phyloP scores from a whole-genome alignment of 108 stramenopile genomes.

The Schizochytrium sp. region DNA sequence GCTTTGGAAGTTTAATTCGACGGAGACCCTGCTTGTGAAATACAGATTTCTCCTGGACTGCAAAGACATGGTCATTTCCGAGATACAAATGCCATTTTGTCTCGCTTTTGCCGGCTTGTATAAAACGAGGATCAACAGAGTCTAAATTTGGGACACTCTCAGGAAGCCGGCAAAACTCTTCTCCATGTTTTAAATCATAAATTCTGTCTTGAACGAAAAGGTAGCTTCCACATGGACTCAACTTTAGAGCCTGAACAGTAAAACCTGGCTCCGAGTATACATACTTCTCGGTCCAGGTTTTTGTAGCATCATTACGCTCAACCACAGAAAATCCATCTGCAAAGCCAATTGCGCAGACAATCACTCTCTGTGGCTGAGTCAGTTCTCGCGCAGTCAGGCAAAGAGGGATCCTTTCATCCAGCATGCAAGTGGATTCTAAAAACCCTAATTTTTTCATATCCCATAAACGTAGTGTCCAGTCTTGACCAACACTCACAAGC shows the following conservation, averaged over 20 bases:
- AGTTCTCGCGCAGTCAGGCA: background rate
- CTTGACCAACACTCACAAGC: slow-evolving; percentile 2
- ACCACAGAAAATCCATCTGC: background rate
- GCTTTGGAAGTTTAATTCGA: background rate
- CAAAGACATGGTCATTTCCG: background rate
- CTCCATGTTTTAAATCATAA: background rate
- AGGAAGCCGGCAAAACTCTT: slow-evolving; percentile 31
- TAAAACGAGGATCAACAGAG: background rate
- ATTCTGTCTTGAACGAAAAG: slow-evolving; percentile 23
- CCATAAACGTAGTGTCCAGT: slow-evolving; percentile 27
- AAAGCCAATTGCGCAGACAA: background rate
- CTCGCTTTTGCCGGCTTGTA: background rate
- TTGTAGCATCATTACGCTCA: background rate
- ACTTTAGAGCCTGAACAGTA: background rate
- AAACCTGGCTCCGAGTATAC: background rate
- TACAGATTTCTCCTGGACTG: background rate
- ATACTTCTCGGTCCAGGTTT: background rate
- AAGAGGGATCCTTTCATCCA: background rate
- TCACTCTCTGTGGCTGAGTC: background rate
- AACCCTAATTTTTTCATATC: background rate
- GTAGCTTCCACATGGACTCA: slow-evolving; percentile 6
- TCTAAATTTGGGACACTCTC: background rate
- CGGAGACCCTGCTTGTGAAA: slow-evolving; percentile 5
- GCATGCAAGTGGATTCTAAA: slow-evolving; percentile 31
- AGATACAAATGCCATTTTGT: background rate